Evolutionary conservation across 371 early-diverging fungal species (phyloP), one percentile per base, ranked within the genome.

Genomic region (Lichtheimia ramosa): DNA sequence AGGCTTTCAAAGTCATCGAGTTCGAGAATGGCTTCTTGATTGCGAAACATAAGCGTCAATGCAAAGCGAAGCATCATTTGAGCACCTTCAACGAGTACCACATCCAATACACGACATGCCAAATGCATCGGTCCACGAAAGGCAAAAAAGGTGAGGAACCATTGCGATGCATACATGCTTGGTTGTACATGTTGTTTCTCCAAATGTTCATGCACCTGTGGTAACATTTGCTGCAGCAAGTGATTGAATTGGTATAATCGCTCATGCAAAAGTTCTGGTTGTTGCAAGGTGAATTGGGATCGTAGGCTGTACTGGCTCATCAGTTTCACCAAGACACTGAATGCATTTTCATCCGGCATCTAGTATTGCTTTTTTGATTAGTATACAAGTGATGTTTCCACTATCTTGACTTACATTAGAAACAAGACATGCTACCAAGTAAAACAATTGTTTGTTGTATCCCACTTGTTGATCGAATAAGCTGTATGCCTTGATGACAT

Each of bases 371-470:
- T n/a, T n/a, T n/a, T n/a, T n/a, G n/a, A n/a, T n/a, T n/a, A n/a
- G n/a, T n/a, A n/a, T n/a, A n/a, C n/a, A n/a, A n/a, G n/a, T 6
- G 3, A 28, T 28, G 28, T 1, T 3, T 6, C 7, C 28, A 28
- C 7, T 7, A 28, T 34, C 34, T 8, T 34, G 34, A 34, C 76
- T 72, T 82, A 89, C 91, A 70, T 95, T 90, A 59, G 93, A 74
- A 59, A 98, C 71, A 57, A 98, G 61, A 10, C 92, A 88, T 0
- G 93, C 97, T 0, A 90, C 94, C 21, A 98, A 70, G 71, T 96
- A 96, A n/a, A 93, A 85, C 23, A 97, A 75, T 4, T 96, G 96
- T 77, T 98, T 97, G 70, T 96, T 96, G 71, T 98, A 93, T 3
- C 98, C 98, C n/a, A 97, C 90, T 59, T 95, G 91, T 5, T 85